Evolutionary conservation across 306 rosid species (phyloP).

Genomic region (peach (Prunus persica)): DNA sequence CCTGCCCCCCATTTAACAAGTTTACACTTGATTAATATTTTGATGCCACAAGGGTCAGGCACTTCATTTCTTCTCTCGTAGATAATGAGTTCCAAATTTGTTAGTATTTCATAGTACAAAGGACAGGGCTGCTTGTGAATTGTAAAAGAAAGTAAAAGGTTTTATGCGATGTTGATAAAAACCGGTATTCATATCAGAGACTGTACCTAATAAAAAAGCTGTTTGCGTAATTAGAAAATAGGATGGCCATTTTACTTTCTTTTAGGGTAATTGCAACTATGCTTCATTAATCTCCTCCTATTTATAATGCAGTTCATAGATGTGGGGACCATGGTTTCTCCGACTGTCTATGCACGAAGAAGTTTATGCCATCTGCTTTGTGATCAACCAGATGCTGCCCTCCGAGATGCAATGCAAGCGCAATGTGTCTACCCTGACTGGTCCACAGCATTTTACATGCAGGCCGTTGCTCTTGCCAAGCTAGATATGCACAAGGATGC

Average conservation of each 20-base stretch:
- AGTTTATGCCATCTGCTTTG: constrained; percentile 68
- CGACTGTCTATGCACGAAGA: constrained; percentile 67
- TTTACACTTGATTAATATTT: neutral
- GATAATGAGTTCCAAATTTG: neutral
- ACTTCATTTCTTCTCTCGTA: neutral
- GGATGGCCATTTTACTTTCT: neutral
- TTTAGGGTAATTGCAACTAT: neutral
- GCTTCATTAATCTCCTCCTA: neutral
- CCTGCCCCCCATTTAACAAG: neutral
- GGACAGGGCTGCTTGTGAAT: neutral
- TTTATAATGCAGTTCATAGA: constrained; percentile 48
- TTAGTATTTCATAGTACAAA: neutral
- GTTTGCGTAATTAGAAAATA: neutral
- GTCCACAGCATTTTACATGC: constrained; percentile 86
- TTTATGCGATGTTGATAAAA: neutral
- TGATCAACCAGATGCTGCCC: constrained; percentile 81
- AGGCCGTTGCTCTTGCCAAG: constrained; percentile 82
- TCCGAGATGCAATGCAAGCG: constrained; percentile 82
- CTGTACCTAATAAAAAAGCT: neutral
- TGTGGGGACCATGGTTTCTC: constrained; percentile 71
- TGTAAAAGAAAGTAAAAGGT: neutral
- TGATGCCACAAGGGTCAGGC: neutral
- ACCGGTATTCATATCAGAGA: neutral
- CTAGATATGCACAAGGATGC: constrained; percentile 76
- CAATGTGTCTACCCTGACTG: constrained; percentile 77